Evolutionary conservation across 306 rosid species (phyloP).

Genomic region (Dalbergia oliveri): DNA sequence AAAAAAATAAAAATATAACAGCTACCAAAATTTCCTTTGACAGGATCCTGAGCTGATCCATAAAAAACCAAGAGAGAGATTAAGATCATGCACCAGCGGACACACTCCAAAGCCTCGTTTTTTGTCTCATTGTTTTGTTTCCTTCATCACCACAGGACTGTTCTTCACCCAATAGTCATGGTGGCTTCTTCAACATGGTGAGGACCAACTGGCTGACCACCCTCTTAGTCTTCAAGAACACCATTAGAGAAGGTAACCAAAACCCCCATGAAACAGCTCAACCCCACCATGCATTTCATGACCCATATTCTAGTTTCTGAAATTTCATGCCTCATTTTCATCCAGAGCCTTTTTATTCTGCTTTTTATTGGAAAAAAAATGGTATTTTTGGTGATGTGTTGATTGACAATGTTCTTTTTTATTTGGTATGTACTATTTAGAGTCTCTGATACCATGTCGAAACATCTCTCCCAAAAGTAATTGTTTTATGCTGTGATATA

Average conservation of each 20-base stretch:
- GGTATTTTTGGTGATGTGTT: too few species aligned
- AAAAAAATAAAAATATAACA: background rate
- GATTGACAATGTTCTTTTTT: too few species aligned
- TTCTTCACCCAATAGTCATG: slow-evolving; percentile 36
- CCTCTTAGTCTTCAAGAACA: slow-evolving; percentile 60
- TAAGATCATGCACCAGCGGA: slow-evolving; percentile 35
- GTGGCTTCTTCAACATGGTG: slow-evolving; percentile 38
- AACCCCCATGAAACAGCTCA: background rate
- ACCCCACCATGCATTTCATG: background rate
- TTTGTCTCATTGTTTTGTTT: background rate
- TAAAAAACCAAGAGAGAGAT: slow-evolving; percentile 19
- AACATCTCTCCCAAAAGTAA: too few species aligned
- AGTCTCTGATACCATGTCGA: too few species aligned
- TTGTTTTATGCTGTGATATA: too few species aligned
- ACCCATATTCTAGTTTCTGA: background rate
- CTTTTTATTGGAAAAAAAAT: too few species aligned
- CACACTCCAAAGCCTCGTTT: slow-evolving; percentile 26
- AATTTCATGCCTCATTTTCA: too few species aligned
- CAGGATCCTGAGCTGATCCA: slow-evolving; percentile 6
- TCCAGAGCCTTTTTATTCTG: too few species aligned
- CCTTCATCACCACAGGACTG: background rate
- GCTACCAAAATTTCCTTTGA: background rate
- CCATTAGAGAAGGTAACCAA: slow-evolving; percentile 53
- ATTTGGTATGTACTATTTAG: too few species aligned
- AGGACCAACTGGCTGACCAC: slow-evolving; percentile 50